These are phyloP conservation scores for Fusarium chuoi DNA, from an alignment of 2,329 filamentous ascomycete genomes.

Conservation along the genomic window DNA sequence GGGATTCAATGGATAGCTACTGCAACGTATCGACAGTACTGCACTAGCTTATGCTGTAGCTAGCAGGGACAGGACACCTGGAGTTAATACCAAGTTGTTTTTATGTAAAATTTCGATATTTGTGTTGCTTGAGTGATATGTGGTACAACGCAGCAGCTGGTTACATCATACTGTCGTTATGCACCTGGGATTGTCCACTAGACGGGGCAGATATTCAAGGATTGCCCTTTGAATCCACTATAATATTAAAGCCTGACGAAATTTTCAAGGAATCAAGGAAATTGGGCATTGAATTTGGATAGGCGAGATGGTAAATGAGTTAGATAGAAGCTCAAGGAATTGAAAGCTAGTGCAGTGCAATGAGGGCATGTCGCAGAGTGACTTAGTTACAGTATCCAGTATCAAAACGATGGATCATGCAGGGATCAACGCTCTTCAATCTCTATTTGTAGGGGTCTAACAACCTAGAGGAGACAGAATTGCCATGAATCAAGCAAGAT, in stretches of 20 bases:
- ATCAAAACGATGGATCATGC: neutral
- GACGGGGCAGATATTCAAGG: neutral
- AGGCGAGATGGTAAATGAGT: neutral
- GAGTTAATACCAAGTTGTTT: conserved; percentile 15
- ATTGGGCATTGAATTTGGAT: neutral
- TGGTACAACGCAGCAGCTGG: neutral
- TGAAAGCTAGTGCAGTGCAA: neutral
- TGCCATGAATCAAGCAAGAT: neutral
- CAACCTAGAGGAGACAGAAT: neutral
- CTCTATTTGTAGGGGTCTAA: neutral
- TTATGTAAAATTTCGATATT: neutral
- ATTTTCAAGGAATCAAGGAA: conserved; percentile 1
- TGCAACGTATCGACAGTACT: neutral
- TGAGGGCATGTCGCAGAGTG: neutral
- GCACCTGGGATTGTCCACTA: neutral
- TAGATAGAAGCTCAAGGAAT: neutral
- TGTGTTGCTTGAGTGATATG: neutral
- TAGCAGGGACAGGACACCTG: conserved; percentile 2
- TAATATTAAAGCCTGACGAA: conserved; percentile 4
- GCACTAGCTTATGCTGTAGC: neutral
- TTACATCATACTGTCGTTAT: conserved; percentile 28
- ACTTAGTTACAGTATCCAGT: neutral
- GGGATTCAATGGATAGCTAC: neutral
- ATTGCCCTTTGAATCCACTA: conserved; percentile 13
- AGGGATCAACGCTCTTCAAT: conserved; percentile 7